phyloP scores from a whole-genome alignment of 2,329 filamentous ascomycete species.

The Xylaria arbuscula region DNA sequence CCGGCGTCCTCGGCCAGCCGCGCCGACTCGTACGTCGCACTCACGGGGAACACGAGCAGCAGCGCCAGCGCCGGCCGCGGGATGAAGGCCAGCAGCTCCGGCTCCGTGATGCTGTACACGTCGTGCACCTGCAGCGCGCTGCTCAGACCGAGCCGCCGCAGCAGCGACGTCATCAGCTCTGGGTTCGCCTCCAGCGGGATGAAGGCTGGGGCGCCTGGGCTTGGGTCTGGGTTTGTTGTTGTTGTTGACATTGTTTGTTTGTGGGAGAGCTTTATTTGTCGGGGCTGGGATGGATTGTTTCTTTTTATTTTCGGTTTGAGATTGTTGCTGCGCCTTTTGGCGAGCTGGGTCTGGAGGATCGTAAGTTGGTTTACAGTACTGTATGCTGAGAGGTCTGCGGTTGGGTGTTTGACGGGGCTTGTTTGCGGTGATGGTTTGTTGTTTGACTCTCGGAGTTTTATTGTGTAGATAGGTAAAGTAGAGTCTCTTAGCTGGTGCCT shows the following conservation, averaged over 20 bases:
- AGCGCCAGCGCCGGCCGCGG: conserved; percentile 89
- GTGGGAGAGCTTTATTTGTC: not conserved
- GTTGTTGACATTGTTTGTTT: conserved; percentile 32
- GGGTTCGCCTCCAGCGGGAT: conserved; percentile 80
- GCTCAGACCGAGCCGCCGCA: conserved; percentile 87
- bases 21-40: conserved; percentile 79
- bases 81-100: conserved; percentile 84
- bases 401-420: not conserved
- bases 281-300: too few relatives aligned
- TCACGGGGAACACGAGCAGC: conserved; percentile 91
- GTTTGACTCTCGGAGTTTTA: not conserved
- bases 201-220: conserved; percentile 57
- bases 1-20: conserved; percentile 78
- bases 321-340: too few relatives aligned
- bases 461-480: too few relatives aligned
- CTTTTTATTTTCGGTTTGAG: too few relatives aligned
- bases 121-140: conserved; percentile 83
- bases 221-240: conserved; percentile 54
- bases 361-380: too few relatives aligned
- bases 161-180: conserved; percentile 84
- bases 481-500: too few relatives aligned
- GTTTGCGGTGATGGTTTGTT: too few relatives aligned
- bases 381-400: too few relatives aligned
- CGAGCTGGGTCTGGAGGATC: too few relatives aligned
- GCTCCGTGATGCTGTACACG: conserved; percentile 89